These are phyloP conservation scores for Brassica juncea DNA, from an alignment of 345 rosid species.

Conservation along the genomic window DNA sequence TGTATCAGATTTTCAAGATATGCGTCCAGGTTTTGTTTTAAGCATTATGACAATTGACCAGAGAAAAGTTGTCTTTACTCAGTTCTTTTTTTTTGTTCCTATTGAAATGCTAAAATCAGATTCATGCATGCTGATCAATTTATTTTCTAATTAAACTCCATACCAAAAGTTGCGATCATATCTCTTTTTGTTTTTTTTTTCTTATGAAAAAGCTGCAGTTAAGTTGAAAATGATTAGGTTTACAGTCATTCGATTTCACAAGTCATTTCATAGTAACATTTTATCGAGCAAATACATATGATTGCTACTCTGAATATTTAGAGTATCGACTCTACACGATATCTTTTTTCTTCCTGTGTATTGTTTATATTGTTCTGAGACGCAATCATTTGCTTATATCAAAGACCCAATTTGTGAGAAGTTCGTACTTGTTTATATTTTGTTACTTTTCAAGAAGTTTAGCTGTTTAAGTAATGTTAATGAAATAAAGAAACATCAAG, in stretches of 20 bases:
- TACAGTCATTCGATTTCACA: background rate
- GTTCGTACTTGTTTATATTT: background rate
- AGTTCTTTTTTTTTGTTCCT: background rate
- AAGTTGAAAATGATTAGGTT: background rate
- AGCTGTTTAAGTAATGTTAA: conserved; percentile 3
- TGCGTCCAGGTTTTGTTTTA: background rate
- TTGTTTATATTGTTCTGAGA: background rate
- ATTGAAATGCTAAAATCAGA: background rate
- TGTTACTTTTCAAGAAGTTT: conserved; percentile 5
- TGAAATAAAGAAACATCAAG: background rate
- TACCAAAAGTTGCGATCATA: background rate
- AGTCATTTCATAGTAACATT: background rate
- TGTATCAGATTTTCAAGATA: background rate
- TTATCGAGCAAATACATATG: background rate
- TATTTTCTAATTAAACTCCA: background rate
- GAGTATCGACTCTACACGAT: conserved; percentile 26
- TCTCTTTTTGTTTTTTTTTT: background rate
- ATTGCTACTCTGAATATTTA: conserved; percentile 19
- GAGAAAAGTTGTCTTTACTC: background rate
- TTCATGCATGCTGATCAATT: background rate
- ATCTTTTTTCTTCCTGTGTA: background rate
- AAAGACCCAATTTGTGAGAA: background rate
- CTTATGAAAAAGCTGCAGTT: background rate
- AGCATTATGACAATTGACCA: background rate
- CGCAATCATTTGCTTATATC: conserved; percentile 8